Base-by-base conservation (phyloP, 495 filamentous ascomycete species). In the Glonium stellatum region DNA sequence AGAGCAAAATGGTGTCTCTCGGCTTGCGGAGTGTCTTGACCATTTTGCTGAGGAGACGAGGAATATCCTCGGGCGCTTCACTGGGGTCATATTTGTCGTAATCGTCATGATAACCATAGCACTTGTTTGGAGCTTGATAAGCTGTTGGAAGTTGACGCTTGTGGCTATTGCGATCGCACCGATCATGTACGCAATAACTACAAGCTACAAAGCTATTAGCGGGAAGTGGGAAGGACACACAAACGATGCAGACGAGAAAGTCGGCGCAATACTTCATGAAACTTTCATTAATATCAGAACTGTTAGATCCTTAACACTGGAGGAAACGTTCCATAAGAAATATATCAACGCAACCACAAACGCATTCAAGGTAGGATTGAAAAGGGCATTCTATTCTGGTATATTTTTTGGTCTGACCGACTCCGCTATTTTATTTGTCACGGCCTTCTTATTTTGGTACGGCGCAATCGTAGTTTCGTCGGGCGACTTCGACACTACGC, bases 31-130 rank as follows among this genome's bases (percentile, higher is more conserved):
- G 55, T 87, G 82, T 53, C 80, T 97, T 4, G 89, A 93, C 65
- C 80, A 88, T 51, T 87, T 92, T 66, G 88, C 84, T 1, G 93
- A 97, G 71, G 89, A 96, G 66, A 92, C 92, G 80, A 80, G 86
- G 4, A 89, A 90, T 59, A 69, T 97, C 0, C 74, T 96, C 1
- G 86, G 88, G 10, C 82, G 87, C 42, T 96, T 95, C 67, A 81
- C 84, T 5, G 87, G 84, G 3, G 82, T 84, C 44, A 69, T 86
- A 0, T 79, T 91, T 13, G 81, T 88, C 5, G 82, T 85, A 4
- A 66, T 76, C 5, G 55, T 80, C 10, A 90, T 93, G 78, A 80
- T 87, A 15, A 37, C 74, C 1, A 80, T 87, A 18, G 80, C 90
- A 0, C 59, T 95, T 6, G 63, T 80, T 5, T 97, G 90, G 90